phyloP scores from a whole-genome alignment of 2,329 filamentous ascomycete genomes.

The Paradendryphiella salina region DNA sequence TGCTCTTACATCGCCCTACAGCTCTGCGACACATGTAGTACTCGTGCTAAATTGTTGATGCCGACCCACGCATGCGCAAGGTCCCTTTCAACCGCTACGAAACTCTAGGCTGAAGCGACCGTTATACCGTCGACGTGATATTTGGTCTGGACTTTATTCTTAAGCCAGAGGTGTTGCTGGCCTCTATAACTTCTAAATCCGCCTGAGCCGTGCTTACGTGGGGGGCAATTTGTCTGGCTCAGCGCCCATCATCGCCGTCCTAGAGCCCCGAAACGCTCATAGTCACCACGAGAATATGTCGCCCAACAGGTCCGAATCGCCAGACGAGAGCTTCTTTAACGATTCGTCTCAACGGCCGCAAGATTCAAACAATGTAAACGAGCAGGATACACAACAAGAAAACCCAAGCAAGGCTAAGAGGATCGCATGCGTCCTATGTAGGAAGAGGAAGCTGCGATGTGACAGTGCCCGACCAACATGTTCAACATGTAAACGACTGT shows the following conservation, averaged over 20 bases:
- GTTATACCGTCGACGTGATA: conserved; percentile 1
- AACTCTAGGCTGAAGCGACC: background rate
- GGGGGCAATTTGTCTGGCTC: conserved; percentile 5
- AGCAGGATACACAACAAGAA: conserved; percentile 53
- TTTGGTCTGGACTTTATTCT: background rate
- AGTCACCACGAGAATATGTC: conserved; percentile 30
- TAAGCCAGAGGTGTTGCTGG: background rate
- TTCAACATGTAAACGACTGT: conserved; percentile 82
- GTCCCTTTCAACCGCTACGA: conserved; percentile 2
- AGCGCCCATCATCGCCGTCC: conserved; percentile 12
- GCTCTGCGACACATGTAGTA: conserved; percentile 4
- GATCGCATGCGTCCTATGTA: conserved; percentile 91
- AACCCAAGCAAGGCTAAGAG: conserved; percentile 65
- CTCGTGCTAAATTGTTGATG: conserved; percentile 13
- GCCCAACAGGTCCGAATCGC: conserved; percentile 38
- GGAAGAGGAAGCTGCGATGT: conserved; percentile 89
- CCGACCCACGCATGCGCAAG: conserved; percentile 10
- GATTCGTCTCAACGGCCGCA: conserved; percentile 54
- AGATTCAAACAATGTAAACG: conserved; percentile 44
- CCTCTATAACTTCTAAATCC: background rate
- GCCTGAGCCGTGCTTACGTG: conserved; percentile 25
- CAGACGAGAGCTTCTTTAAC: conserved; percentile 59
- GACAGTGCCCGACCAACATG: conserved; percentile 84
- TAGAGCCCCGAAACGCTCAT: conserved; percentile 5
- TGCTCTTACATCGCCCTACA: background rate